Evolutionary conservation across 176 grass and related monocot genomes (phyloP).

Genomic region (Dactylis glomerata): DNA sequence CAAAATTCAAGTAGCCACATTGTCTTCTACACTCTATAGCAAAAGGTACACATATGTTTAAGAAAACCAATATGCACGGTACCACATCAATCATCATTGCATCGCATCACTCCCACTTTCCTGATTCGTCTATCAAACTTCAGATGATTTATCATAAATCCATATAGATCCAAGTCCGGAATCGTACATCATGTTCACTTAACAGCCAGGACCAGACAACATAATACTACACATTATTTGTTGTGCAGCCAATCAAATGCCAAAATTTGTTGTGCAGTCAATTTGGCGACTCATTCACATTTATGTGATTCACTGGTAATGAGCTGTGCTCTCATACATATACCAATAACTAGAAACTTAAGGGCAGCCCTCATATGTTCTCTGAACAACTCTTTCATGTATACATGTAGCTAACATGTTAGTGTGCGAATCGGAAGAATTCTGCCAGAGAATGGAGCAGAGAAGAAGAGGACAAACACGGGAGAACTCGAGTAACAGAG

Average conservation of each 20-base stretch:
- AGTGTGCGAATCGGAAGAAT: not conserved
- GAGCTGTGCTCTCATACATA: too few relatives aligned
- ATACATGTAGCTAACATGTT: too few relatives aligned
- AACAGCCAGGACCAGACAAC: not conserved
- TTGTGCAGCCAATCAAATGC: not conserved
- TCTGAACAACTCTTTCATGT: too few relatives aligned
- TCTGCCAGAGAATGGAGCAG: too few relatives aligned
- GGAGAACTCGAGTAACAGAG: not conserved
- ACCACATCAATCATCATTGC: not conserved
- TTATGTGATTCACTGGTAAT: too few relatives aligned
- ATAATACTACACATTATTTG: not conserved
- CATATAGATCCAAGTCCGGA: not conserved
- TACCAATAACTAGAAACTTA: too few relatives aligned
- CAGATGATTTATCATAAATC: conserved; percentile 10
- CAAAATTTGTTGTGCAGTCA: not conserved
- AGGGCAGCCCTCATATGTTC: too few relatives aligned
- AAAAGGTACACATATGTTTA: not conserved
- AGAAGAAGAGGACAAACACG: not conserved
- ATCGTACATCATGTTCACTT: not conserved
- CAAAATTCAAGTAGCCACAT: not conserved
- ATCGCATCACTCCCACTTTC: not conserved
- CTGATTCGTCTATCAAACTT: too few relatives aligned
- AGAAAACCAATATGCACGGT: not conserved
- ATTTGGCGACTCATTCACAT: too few relatives aligned
- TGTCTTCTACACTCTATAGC: not conserved